phyloP scores from a whole-genome alignment of 495 filamentous ascomycete genomes.

The Penicillium simplicissimum region DNA sequence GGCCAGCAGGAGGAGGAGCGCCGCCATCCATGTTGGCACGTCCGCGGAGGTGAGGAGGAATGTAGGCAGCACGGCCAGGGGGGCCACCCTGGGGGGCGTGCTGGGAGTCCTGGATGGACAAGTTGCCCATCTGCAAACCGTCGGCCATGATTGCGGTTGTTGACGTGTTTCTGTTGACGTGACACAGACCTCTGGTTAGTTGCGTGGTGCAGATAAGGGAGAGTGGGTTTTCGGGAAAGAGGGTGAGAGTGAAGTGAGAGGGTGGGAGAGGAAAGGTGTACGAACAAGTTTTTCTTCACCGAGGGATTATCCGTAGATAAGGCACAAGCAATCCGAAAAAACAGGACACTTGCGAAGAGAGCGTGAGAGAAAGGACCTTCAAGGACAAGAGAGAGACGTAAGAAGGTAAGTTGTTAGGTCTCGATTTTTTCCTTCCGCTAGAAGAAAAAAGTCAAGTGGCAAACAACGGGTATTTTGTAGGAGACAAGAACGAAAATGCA shows the following conservation, averaged over 20 bases:
- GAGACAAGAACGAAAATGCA: constrained; percentile 39
- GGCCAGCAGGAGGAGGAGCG: constrained; percentile 35
- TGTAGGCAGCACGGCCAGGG: constrained; percentile 77
- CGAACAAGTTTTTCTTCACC: constrained; percentile 26
- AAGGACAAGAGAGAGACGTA: constrained; percentile 18
- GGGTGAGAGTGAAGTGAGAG: background rate
- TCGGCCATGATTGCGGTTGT: constrained; percentile 78
- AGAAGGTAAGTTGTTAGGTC: constrained; percentile 20
- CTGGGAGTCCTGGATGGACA: constrained; percentile 73
- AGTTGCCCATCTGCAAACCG: constrained; percentile 86
- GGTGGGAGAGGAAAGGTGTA: constrained; percentile 2
- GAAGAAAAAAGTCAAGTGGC: constrained; percentile 23
- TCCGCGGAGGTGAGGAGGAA: constrained; percentile 89
- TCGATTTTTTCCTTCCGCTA: constrained; percentile 25
- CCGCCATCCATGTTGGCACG: constrained; percentile 49
- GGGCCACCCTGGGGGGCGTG: constrained; percentile 55
- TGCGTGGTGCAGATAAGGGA: constrained; percentile 15
- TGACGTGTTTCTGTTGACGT: constrained; percentile 13
- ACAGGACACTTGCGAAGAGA: constrained; percentile 34
- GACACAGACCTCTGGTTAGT: constrained; percentile 17
- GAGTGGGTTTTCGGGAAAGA: constrained; percentile 1
- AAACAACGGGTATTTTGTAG: constrained; percentile 23
- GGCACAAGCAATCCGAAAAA: constrained; percentile 14
- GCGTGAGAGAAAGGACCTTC: constrained; percentile 18
- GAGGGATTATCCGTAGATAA: constrained; percentile 15